Evolutionary conservation across 2,329 filamentous ascomycete species (phyloP).

Genomic region (Neophaeococcomyces mojaviensis): DNA sequence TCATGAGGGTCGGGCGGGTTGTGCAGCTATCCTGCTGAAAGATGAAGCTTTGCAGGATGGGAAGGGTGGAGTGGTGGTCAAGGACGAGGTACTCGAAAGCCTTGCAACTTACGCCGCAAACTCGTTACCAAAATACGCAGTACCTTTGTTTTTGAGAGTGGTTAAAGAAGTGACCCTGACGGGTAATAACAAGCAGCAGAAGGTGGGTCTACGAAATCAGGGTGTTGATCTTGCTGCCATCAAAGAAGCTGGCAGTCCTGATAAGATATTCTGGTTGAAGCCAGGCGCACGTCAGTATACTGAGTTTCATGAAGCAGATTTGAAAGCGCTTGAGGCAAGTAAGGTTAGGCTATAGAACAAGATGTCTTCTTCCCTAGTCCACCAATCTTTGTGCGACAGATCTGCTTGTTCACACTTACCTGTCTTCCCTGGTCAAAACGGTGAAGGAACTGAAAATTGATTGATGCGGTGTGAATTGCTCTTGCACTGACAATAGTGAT

Average conservation of each 20-base stretch:
- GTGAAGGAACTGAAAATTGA: too few species aligned
- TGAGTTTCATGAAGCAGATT: slow-evolving; percentile 59
- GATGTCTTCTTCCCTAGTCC: too few species aligned
- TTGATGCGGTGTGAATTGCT: too few species aligned
- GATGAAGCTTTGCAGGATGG: slow-evolving; percentile 10
- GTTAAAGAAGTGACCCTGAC: slow-evolving; percentile 59
- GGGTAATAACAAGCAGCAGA: slow-evolving; percentile 85
- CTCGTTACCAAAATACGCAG: slow-evolving; percentile 64
- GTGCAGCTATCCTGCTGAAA: slow-evolving; percentile 43
- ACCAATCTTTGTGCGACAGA: too few species aligned
- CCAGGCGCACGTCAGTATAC: slow-evolving; percentile 53
- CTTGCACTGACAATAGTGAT: too few species aligned
- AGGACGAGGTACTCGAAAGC: slow-evolving; percentile 15
- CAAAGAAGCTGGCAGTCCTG: slow-evolving; percentile 23
- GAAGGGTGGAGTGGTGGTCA: neutral
- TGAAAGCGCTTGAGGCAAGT: slow-evolving; percentile 60
- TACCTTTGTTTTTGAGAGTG: slow-evolving; percentile 69
- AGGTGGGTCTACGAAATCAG: slow-evolving; percentile 61
- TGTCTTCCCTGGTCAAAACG: too few species aligned
- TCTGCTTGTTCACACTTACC: too few species aligned
- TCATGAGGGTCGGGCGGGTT: slow-evolving; percentile 62
- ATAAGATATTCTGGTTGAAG: slow-evolving; percentile 59
- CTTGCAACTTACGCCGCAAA: slow-evolving; percentile 32
- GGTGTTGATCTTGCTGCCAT: slow-evolving; percentile 62
- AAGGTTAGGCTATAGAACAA: slow-evolving; percentile 56